A percentile compares a stretch with the other conserved stretches of the same genome.
Evolutionary conservation across 2,329 filamentous ascomycete genomes (phyloP).

Genomic region (Hymenoscyphus infarciens): DNA sequence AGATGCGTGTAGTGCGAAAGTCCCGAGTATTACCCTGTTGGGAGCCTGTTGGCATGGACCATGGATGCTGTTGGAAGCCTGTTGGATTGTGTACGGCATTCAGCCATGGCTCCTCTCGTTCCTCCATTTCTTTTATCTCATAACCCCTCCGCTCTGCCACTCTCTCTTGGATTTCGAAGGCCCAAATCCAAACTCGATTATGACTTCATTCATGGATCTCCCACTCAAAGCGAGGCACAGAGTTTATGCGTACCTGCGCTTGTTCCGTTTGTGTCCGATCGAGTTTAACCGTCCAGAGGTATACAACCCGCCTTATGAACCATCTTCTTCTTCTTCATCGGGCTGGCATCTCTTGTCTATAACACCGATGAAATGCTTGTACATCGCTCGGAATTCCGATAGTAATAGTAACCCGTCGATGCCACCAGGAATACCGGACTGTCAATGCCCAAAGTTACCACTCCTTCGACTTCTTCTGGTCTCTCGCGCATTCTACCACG

Average conservation of each 20-base stretch:
- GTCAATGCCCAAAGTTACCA: slow-evolving; percentile 4
- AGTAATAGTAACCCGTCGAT: neutral
- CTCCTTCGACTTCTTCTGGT: neutral
- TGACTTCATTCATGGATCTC: slow-evolving; percentile 5
- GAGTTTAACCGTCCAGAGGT: neutral
- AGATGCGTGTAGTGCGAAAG: neutral
- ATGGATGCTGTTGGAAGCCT: too few species aligned
- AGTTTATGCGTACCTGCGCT: slow-evolving; percentile 3
- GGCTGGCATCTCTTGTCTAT: neutral
- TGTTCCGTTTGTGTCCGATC: slow-evolving; percentile 5
- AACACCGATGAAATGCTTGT: neutral
- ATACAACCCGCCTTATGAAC: neutral
- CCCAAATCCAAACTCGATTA: neutral
- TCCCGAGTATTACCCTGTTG: neutral
- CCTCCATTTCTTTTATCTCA: neutral
- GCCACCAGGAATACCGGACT: slow-evolving; percentile 1
- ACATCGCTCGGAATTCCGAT: neutral
- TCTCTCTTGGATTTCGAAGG: neutral
- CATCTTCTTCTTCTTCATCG: neutral
- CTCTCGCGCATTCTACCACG: neutral
- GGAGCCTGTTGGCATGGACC: too few species aligned
- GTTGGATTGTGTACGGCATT: neutral
- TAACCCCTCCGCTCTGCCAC: neutral
- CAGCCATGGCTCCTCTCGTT: neutral
- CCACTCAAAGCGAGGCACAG: neutral